A percentile compares a stretch with the other conserved stretches of the same genome.
phyloP scores from a whole-genome alignment of 192 early-diverging fungal genomes.

The Podila clonocystis region DNA sequence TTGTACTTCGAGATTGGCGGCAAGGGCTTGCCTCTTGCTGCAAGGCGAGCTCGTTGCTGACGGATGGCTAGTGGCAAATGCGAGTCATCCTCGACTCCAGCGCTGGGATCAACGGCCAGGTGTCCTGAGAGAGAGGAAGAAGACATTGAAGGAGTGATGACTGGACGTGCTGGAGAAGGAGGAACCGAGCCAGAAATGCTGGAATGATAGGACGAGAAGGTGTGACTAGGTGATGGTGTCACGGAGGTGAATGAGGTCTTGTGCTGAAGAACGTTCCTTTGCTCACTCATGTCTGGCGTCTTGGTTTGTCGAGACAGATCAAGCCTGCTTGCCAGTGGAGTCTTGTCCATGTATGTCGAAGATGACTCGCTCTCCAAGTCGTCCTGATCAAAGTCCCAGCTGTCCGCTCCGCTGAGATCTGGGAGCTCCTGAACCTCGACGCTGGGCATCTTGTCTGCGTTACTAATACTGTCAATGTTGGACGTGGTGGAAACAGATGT shows the following conservation, averaged over 20 bases:
- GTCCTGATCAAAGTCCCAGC: constrained; percentile 45
- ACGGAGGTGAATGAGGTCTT: neutral
- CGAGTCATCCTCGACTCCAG: constrained; percentile 38
- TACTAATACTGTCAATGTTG: neutral
- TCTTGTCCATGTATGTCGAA: neutral
- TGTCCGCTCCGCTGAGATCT: constrained; percentile 38
- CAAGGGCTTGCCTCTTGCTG: constrained; percentile 42
- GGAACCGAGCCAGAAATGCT: constrained; percentile 12
- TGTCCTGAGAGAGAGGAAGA: neutral
- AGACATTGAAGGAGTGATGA: neutral
- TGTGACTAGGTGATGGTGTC: constrained; percentile 3
- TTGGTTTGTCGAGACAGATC: constrained; percentile 6
- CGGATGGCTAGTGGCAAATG: constrained; percentile 41
- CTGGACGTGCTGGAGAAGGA: neutral
- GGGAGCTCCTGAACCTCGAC: constrained; percentile 12
- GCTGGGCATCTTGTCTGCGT: neutral
- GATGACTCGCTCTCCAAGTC: neutral
- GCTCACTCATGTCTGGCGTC: constrained; percentile 21
- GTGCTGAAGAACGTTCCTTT: neutral
- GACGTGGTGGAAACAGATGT: neutral
- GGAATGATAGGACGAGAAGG: constrained; percentile 10
- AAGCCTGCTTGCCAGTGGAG: neutral
- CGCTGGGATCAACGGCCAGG: neutral
- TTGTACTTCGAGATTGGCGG: constrained; percentile 47
- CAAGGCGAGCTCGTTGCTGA: constrained; percentile 46